Evolutionary conservation across 2,329 filamentous ascomycete genomes (phyloP).

Genomic region (Colletotrichum higginsianum): DNA sequence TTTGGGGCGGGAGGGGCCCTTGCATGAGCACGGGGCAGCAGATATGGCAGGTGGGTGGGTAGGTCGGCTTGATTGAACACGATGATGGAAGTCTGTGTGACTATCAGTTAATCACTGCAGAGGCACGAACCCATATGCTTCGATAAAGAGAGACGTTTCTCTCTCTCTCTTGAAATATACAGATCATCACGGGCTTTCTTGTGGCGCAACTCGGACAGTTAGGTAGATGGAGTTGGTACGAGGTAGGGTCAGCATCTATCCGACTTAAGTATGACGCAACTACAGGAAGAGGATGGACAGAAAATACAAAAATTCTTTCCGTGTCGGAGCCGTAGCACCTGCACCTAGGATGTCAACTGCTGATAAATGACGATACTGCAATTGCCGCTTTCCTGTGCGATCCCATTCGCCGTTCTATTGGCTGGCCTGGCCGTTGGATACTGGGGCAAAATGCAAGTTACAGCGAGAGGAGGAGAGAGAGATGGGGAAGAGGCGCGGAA

Average conservation of each 20-base stretch:
- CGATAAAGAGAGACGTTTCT: neutral
- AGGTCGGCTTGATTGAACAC: slow-evolving; percentile 10
- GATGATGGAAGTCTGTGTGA: slow-evolving; percentile 30
- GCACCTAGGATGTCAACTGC: slow-evolving; percentile 9
- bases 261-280: slow-evolving; percentile 21
- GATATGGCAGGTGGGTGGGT: slow-evolving; percentile 31
- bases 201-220: neutral
- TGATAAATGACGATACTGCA: slow-evolving; percentile 13
- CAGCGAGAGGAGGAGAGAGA: slow-evolving; percentile 11
- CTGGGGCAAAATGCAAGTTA: slow-evolving; percentile 27
- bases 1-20: slow-evolving; percentile 33
- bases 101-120: neutral
- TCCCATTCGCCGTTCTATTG: slow-evolving; percentile 17
- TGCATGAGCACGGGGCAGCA: slow-evolving; percentile 35
- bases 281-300: neutral
- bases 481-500: neutral
- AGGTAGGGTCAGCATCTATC: neutral
- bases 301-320: slow-evolving; percentile 4
- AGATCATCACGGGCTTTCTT: neutral
- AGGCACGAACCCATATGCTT: too few relatives aligned
- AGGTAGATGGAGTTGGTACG: neutral
- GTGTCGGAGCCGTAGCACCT: slow-evolving; percentile 1
- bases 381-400: slow-evolving; percentile 15
- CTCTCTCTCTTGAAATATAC: neutral
- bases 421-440: slow-evolving; percentile 23